Base-by-base conservation (phyloP, 2,329 filamentous ascomycete genomes). In the Orbilia oligospora region DNA sequence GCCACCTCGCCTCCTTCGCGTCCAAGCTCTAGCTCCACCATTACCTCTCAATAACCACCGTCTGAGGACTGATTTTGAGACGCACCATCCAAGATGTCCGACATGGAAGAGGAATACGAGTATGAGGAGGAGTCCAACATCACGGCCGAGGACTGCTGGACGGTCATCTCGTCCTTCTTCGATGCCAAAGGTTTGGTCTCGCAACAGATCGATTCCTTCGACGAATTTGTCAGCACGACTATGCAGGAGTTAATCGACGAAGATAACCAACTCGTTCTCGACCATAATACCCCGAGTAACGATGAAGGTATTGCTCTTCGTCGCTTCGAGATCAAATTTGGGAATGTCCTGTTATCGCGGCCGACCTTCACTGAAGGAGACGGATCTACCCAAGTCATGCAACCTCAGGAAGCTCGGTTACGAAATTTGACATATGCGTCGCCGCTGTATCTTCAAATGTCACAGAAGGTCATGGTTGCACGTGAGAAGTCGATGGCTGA, bases 121-220 rank as follows among this genome's bases (percentile, higher is more conserved):
- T 71, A 79, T 46, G 76, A 79, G 69, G 76, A 79, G 68, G 76
- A 79, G 56, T 73, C 68, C 46, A 79, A 90, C 82, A 97, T 98
- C 86, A 97, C 94, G 27, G 93, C 94, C 79, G 96, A 98, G 87
- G 97, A 99, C 86, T 97, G 94, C 87, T 99, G 97, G 96, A 92
- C 92, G 81, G 95, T 98, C 83, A 98, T 99, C 84, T 94, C 93
- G 71, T 92, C 96, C 9, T 98, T 97, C 87, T 99, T 99, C 86
- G 93, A 97, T 82, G 89, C 91, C 80, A 99, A 98, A 86, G 95
- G 96, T 83, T 89, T 99, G 36, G 96, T 97, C 22, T 97, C 96
- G 16, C 95, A 99, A 86, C 96, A 99, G 87, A 91, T 98, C 80
- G 95, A 98, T 84, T 99, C 97, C 0, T 99, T 97, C 86, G 94